A percentile compares a stretch with the other conserved stretches of the same genome.
Evolutionary conservation across 768 basidiomycete genomes (phyloP).

Genomic region (Kwoniella dendrophila): DNA sequence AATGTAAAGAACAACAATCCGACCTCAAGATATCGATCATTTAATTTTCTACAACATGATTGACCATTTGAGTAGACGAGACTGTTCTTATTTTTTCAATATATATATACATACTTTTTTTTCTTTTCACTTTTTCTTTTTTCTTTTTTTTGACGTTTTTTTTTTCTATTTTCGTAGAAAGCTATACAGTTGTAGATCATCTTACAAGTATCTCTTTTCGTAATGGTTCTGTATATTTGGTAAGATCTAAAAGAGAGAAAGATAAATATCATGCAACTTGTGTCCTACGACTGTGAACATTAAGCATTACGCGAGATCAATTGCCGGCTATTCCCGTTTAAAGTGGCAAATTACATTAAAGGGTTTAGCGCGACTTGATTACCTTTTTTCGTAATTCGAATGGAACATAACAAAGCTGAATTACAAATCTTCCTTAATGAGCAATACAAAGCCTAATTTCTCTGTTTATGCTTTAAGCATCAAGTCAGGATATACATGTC

Average conservation of each 20-base stretch:
- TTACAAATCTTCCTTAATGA: neutral
- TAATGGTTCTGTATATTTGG: too few relatives aligned
- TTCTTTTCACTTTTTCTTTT: conserved; percentile 17
- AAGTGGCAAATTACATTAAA: neutral
- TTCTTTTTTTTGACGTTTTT: neutral
- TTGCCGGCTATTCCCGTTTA: conserved; percentile 5
- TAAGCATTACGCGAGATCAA: neutral
- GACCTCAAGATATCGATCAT: too few relatives aligned
- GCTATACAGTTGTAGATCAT: neutral
- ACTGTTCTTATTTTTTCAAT: neutral
- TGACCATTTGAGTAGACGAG: too few relatives aligned
- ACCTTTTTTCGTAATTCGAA: neutral
- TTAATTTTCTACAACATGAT: too few relatives aligned
- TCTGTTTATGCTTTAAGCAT: too few relatives aligned
- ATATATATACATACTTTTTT: conserved; percentile 2
- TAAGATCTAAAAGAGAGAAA: neutral
- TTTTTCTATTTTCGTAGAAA: neutral
- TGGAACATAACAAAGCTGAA: neutral
- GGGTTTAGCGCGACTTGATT: neutral
- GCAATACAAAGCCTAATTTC: too few relatives aligned
- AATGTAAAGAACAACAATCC: too few relatives aligned
- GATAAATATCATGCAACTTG: neutral
- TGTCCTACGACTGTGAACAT: too few relatives aligned
- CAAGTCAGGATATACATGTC: too few relatives aligned
- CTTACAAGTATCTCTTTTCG: neutral